Evolutionary conservation across 23 red algal genomes (phyloP).

Genomic region (Agarophyton chilense): DNA sequence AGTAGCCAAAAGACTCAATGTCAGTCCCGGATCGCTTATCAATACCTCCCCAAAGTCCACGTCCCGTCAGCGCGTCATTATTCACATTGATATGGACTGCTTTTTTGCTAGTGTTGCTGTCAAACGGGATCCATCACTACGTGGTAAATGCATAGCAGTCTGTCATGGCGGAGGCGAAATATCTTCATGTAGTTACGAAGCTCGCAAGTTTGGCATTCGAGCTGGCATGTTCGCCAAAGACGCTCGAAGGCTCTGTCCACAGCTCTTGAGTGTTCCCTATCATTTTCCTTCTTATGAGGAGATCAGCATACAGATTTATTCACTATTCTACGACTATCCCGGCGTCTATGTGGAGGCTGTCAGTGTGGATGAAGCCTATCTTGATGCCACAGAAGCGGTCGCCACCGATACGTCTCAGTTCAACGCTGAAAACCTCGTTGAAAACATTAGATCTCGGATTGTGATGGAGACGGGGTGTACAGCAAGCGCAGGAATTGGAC

Average conservation of each 20-base stretch:
- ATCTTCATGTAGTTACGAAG: constrained; percentile 91
- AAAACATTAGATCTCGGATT: constrained; percentile 74
- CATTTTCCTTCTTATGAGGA: constrained; percentile 88
- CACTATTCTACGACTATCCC: constrained; percentile 66
- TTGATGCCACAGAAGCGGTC: constrained; percentile 74
- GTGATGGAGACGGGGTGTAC: constrained; percentile 73
- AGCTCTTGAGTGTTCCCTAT: constrained; percentile 83
- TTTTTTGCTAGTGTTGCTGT: constrained; percentile 96
- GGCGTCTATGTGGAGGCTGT: constrained; percentile 81
- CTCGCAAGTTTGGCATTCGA: constrained; percentile 80
- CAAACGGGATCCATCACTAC: constrained; percentile 65
- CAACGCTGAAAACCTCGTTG: constrained; percentile 55
- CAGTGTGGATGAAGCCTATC: constrained; percentile 94
- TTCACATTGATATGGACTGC: constrained; percentile 98
- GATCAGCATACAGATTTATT: constrained; percentile 74
- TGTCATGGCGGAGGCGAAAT: constrained; percentile 94
- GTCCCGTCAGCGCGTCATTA: constrained; percentile 56
- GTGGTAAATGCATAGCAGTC: constrained; percentile 80
- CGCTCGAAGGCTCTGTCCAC: constrained; percentile 77
- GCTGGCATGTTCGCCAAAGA: constrained; percentile 91
- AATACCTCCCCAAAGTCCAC: neutral
- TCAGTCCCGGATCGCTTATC: constrained; percentile 24
- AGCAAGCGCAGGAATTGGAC: constrained; percentile 92
- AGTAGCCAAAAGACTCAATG: constrained; percentile 52
- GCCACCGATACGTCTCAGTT: neutral